Percentiles rank a stretch among this genome's conserved stretches.
phyloP scores from a whole-genome alignment of 768 basidiomycete species.

The Suillus tomentosus region DNA sequence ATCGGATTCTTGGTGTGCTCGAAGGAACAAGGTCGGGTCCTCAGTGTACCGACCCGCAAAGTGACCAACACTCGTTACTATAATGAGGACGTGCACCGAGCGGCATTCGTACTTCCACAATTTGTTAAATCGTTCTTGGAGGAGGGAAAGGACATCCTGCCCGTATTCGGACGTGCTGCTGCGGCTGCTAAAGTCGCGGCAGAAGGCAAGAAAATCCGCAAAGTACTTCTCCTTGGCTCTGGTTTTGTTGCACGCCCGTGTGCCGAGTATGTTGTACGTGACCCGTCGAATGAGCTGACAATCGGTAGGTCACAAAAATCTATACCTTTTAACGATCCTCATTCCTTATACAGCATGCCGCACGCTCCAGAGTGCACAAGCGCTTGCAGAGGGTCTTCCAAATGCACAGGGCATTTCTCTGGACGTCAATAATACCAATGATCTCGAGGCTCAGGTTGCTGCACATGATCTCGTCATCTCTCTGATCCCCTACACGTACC shows the following conservation, averaged over 20 bases:
- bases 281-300: constrained; percentile 80
- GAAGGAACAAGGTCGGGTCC: constrained; percentile 67
- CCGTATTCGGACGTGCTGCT: constrained; percentile 71
- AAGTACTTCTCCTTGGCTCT: constrained; percentile 87
- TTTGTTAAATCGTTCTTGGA: constrained; percentile 78
- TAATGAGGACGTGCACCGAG: constrained; percentile 74
- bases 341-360: constrained; percentile 67
- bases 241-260: constrained; percentile 97
- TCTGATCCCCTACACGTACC: constrained; percentile 93
- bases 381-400: constrained; percentile 67
- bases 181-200: constrained; percentile 43
- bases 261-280: constrained; percentile 88
- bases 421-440: constrained; percentile 71
- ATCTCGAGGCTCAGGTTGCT: constrained; percentile 79
- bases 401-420: constrained; percentile 75
- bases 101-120: constrained; percentile 91
- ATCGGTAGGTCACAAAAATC: constrained; percentile 55
- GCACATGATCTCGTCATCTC: constrained; percentile 93
- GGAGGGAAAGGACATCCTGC: constrained; percentile 69
- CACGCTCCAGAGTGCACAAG: constrained; percentile 75
- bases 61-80: constrained; percentile 81
- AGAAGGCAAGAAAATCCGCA: constrained; percentile 53
- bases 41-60: constrained; percentile 72
- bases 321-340: not conserved
- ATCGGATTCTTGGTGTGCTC: constrained; percentile 94